A percentile compares a stretch with the other conserved stretches of the same genome.
phyloP scores from a whole-genome alignment of 805 yeast genomes.

The Martiniozyma abietophila region DNA sequence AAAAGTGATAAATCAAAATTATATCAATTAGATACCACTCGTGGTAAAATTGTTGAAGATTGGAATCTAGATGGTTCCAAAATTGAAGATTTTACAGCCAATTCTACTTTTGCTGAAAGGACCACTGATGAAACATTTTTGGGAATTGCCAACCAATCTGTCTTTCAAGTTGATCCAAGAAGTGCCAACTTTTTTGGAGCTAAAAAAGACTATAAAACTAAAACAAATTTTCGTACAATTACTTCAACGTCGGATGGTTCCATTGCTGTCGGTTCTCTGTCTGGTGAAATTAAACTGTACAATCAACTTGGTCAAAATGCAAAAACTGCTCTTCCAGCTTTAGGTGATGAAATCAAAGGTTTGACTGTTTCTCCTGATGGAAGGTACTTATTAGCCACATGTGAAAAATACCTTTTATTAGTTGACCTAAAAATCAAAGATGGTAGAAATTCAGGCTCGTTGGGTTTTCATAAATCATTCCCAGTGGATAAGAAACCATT shows the following conservation, averaged over 20 bases:
- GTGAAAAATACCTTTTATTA: constrained; percentile 59
- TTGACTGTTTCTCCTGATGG: constrained; percentile 74
- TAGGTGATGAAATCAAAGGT: constrained; percentile 67
- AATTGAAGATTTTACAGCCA: constrained; percentile 46
- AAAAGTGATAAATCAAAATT: constrained; percentile 34
- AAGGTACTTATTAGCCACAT: constrained; percentile 72
- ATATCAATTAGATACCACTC: constrained; percentile 68
- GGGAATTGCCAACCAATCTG: constrained; percentile 55
- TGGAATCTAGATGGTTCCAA: constrained; percentile 46
- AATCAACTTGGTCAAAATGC: constrained; percentile 69
- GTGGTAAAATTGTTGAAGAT: constrained; percentile 80
- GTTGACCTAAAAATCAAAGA: constrained; percentile 56
- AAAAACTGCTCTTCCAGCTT: constrained; percentile 69
- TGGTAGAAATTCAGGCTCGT: constrained; percentile 48
- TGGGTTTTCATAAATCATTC: constrained; percentile 60
- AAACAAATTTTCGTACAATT: constrained; percentile 46
- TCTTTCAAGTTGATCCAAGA: constrained; percentile 80
- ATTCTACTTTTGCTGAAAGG: constrained; percentile 64
- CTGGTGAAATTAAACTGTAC: constrained; percentile 69
- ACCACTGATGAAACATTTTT: constrained; percentile 65
- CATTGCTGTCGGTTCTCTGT: constrained; percentile 65
- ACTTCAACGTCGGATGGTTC: constrained; percentile 68
- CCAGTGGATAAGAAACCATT: constrained; percentile 56
- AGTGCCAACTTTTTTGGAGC: constrained; percentile 49
- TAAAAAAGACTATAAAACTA: constrained; percentile 47